Conservation (phyloP, 257 asterid species). For the Scutellaria minor region DNA sequence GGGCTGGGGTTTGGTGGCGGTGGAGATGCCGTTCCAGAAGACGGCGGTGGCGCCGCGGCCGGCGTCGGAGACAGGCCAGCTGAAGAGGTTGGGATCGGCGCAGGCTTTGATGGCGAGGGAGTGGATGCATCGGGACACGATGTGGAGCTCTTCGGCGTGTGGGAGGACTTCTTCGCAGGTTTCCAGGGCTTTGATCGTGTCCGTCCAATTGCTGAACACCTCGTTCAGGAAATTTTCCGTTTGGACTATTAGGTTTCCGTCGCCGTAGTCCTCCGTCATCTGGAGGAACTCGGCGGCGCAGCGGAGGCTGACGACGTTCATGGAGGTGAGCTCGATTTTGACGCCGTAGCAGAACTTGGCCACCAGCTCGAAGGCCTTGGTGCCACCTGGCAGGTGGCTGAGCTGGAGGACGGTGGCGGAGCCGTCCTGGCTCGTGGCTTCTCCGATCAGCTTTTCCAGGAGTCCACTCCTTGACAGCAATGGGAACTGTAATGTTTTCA, state of each 20-base stretch:
- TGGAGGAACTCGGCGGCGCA: slow-evolving; percentile 87
- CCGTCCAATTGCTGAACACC: slow-evolving; percentile 73
- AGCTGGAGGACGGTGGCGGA: slow-evolving; percentile 55
- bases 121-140: slow-evolving; percentile 78
- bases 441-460: slow-evolving; percentile 76
- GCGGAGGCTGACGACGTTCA: slow-evolving; percentile 72
- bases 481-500: slow-evolving; percentile 62
- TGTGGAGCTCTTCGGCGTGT: slow-evolving; percentile 73
- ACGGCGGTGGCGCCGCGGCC: slow-evolving; percentile 34
- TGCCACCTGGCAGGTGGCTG: slow-evolving; percentile 81
- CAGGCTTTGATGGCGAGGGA: slow-evolving; percentile 81
- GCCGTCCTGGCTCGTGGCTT: slow-evolving; percentile 38
- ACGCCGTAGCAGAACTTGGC: slow-evolving; percentile 86
- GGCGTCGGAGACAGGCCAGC: slow-evolving; percentile 53
- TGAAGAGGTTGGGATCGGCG: slow-evolving; percentile 60
- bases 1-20: slow-evolving; percentile 20
- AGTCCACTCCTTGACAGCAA: slow-evolving; percentile 77
- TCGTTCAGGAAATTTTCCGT: slow-evolving; percentile 67
- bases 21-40: slow-evolving; percentile 70
- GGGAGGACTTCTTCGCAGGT: slow-evolving; percentile 78
- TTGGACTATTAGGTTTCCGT: slow-evolving; percentile 69
- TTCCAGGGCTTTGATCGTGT: slow-evolving; percentile 79
- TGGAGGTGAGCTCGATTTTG: slow-evolving; percentile 71
- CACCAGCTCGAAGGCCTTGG: slow-evolving; percentile 76
- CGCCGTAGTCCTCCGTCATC: slow-evolving; percentile 86